Conservation (phyloP, 176 grass and related monocot species). For the Oryza meridionalis region DNA sequence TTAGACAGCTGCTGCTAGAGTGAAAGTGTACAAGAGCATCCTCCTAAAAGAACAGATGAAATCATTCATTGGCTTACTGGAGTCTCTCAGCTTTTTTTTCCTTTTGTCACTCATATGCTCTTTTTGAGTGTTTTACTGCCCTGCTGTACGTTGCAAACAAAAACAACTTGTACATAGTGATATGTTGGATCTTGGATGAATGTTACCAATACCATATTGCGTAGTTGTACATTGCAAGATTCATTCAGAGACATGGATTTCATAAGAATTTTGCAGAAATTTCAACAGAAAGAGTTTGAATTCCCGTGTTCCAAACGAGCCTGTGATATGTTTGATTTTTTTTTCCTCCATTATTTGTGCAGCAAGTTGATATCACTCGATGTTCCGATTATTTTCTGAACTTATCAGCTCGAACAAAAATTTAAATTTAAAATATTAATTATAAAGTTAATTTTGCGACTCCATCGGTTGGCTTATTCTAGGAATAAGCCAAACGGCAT, state of each 20-base stretch:
- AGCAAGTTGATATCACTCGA: background rate
- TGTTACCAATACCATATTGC: background rate
- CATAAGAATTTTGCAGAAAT: background rate
- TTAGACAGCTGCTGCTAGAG: constrained; percentile 55
- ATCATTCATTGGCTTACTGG: background rate
- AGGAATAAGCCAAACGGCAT: too few species aligned
- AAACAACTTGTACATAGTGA: constrained; percentile 18
- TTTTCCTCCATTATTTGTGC: background rate
- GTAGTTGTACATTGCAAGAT: background rate
- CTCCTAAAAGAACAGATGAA: background rate
- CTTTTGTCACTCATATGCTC: background rate
- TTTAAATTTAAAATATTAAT: too few species aligned
- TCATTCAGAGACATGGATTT: background rate
- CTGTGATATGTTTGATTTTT: background rate
- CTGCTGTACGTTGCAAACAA: background rate
- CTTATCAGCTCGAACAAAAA: too few species aligned
- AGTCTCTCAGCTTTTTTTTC: background rate
- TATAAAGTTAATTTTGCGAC: too few species aligned
- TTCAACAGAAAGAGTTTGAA: background rate
- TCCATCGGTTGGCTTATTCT: too few species aligned
- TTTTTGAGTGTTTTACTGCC: background rate
- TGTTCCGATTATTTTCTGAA: too few species aligned
- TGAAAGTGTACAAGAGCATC: constrained; percentile 51
- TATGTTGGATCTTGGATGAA: background rate
- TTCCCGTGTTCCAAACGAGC: background rate